Base-by-base conservation (phyloP, 306 rosid genomes). In the Ziziphus jujuba region DNA sequence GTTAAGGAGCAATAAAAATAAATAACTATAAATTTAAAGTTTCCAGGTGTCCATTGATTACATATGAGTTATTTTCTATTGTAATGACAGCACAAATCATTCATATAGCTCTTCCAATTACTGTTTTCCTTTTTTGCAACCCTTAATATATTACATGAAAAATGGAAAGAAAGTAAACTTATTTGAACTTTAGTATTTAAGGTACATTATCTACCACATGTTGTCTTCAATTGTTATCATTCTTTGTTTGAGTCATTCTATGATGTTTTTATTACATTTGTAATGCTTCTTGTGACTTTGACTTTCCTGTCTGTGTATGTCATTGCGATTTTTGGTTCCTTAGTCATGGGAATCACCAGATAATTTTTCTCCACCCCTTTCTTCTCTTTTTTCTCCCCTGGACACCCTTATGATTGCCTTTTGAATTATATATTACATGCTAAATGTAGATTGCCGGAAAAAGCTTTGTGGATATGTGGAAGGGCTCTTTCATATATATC, bases 401-500 rank as follows among this genome's bases (percentile, higher is more conserved):
- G 57, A 14, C 44, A 9, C 9, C 33, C 13, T 51, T 13, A 0
- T 38, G 7, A 12, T 63, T 15, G 28, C 63, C 24, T 57, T 19
- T 45, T 70, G 65, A 56, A 45, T 76, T 59, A 24, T 56, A 62
- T 61, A 44, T 38, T 72, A 73, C 63, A 24, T 50, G 38, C 74
- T 35, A 55, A 69, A 72, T 79, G 66, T 72, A 95, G 99, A 95
- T 76, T 95, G 99, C 78, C 91, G 99, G 69, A 88, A 76, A 85
- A 95, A 91, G 85, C 96, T 95, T 54, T 87, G 91, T 59, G 99
- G 99, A 77, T 91, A 86, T 76, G 75, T 95, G 77, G 96, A 95
- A 53, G 97, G 96, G 65, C 87, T 95, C 71, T 90, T 95, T 76
- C 92, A 90, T 76, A 88, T 88, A 79, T 95, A 95, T 75, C 91